phyloP scores from a whole-genome alignment of 1,284 basidiomycete genomes.

The Moesziomyces sp. region DNA sequence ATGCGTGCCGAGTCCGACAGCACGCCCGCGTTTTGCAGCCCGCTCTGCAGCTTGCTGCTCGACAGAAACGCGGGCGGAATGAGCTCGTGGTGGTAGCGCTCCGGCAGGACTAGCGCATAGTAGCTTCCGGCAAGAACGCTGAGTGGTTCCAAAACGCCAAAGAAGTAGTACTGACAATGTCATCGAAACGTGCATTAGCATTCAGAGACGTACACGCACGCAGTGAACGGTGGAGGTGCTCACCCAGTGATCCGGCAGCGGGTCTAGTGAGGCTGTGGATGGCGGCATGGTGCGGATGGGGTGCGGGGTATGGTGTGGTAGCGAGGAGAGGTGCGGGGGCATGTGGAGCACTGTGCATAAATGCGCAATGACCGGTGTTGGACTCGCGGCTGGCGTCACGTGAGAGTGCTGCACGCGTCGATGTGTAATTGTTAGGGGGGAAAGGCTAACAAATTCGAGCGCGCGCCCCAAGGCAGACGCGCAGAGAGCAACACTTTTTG shows the following conservation, averaged over 20 bases:
- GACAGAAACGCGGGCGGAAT: conserved; percentile 45
- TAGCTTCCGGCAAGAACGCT: conserved; percentile 44
- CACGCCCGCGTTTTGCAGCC: conserved; percentile 23
- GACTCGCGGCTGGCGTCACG: conserved; percentile 10
- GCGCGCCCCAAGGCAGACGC: conserved; percentile 19
- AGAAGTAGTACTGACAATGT: conserved; percentile 48
- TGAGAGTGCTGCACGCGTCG: conserved; percentile 8
- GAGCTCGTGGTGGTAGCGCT: conserved; percentile 54
- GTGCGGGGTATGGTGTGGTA: not conserved
- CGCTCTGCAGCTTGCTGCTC: conserved; percentile 16
- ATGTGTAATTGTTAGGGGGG: conserved; percentile 5
- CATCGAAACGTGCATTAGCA: not conserved
- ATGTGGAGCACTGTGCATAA: conserved; percentile 7
- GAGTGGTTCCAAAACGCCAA: conserved; percentile 58
- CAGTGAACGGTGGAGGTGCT: not conserved
- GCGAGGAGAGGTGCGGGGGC: not conserved
- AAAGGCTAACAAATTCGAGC: not conserved
- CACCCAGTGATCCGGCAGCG: conserved; percentile 46
- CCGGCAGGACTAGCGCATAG: conserved; percentile 51
- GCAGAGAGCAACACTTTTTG: conserved; percentile 35
- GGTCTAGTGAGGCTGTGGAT: conserved; percentile 3
- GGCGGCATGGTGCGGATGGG: conserved; percentile 1
- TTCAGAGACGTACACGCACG: not conserved
- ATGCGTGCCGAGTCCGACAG: conserved; percentile 32
- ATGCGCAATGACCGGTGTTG: not conserved